These are phyloP conservation scores for Curvularia sp. DNA, from an alignment of 2,329 filamentous ascomycete species.

Conservation along the genomic window DNA sequence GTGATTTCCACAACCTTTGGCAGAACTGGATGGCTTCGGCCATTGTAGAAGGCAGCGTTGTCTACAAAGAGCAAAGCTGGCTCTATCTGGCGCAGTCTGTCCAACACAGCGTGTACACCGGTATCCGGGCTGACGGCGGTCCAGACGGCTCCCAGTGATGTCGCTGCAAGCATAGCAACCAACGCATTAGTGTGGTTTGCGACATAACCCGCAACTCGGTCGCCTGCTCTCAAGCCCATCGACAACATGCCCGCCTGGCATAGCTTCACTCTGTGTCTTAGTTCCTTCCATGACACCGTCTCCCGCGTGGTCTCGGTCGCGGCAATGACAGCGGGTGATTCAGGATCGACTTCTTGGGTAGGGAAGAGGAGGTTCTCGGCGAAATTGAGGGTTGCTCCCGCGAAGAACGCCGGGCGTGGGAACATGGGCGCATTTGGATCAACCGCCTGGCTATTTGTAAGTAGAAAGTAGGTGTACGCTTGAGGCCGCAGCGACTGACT, in stretches of 20 bases:
- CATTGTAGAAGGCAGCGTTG: slow-evolving; percentile 89
- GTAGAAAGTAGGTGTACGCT: slow-evolving; percentile 17
- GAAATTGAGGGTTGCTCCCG: slow-evolving; percentile 82
- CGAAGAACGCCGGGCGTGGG: slow-evolving; percentile 85
- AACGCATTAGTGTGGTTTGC: slow-evolving; percentile 89
- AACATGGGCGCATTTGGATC: slow-evolving; percentile 75
- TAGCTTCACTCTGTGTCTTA: slow-evolving; percentile 77
- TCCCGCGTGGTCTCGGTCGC: slow-evolving; percentile 76
- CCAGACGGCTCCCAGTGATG: slow-evolving; percentile 87
- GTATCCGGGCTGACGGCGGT: slow-evolving; percentile 92
- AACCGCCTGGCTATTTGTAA: slow-evolving; percentile 64
- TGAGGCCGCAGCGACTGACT: slow-evolving; percentile 53
- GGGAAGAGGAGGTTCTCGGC: slow-evolving; percentile 94
- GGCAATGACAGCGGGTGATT: slow-evolving; percentile 75
- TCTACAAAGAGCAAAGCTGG: slow-evolving; percentile 85
- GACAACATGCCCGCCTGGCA: slow-evolving; percentile 75
- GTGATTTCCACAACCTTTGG: slow-evolving; percentile 82
- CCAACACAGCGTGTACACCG: slow-evolving; percentile 87
- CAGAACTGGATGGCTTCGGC: slow-evolving; percentile 81
- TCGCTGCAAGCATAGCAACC: slow-evolving; percentile 84
- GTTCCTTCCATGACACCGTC: slow-evolving; percentile 75
- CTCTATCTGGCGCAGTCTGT: slow-evolving; percentile 83
- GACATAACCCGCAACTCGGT: slow-evolving; percentile 75
- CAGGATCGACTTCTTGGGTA: slow-evolving; percentile 62
- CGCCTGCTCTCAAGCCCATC: slow-evolving; percentile 67